Evolutionary conservation across 192 early-diverging fungal genomes (phyloP).

Genomic region (Coemansia sp.): DNA sequence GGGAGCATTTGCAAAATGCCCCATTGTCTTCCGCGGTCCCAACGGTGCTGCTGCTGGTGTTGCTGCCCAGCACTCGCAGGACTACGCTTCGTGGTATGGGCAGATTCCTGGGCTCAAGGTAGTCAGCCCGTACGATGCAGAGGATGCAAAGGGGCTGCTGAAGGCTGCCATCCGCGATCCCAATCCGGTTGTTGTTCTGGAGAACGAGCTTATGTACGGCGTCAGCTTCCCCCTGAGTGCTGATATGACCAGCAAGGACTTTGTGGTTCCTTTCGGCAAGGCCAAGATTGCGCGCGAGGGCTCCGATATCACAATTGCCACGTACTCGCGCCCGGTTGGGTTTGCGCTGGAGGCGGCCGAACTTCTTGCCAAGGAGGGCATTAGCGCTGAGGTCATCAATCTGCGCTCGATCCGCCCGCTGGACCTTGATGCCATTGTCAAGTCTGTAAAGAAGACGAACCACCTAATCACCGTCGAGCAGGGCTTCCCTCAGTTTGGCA

Average conservation of each 20-base stretch:
- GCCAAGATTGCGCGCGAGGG: constrained; percentile 88
- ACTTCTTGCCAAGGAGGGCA: constrained; percentile 77
- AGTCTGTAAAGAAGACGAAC: constrained; percentile 97
- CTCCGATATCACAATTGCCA: constrained; percentile 88
- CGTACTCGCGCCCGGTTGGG: constrained; percentile 89
- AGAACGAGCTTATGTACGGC: constrained; percentile 99
- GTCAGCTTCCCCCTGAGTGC: constrained; percentile 79
- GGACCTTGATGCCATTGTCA: constrained; percentile 88
- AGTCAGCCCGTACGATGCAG: constrained; percentile 91
- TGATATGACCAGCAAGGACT: constrained; percentile 76
- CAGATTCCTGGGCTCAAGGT: constrained; percentile 97
- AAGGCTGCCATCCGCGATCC: constrained; percentile 99
- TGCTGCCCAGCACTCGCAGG: constrained; percentile 98
- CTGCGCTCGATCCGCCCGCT: constrained; percentile 96
- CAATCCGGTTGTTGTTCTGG: constrained; percentile 94
- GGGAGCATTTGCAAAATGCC: constrained; percentile 81
- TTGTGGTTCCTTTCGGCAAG: constrained; percentile 92
- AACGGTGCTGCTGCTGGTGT: constrained; percentile 98
- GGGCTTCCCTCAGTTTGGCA: constrained; percentile 93
- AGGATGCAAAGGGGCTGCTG: constrained; percentile 96
- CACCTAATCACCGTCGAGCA: constrained; percentile 93
- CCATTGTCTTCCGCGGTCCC: constrained; percentile 98
- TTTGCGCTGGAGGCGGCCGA: constrained; percentile 87
- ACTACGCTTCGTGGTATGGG: constrained; percentile 98
- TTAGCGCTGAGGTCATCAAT: constrained; percentile 93